Percentiles rank a stretch among this genome's conserved stretches.
Conservation (phyloP, 257 asterid species). For the Lavandula angustifolia region DNA sequence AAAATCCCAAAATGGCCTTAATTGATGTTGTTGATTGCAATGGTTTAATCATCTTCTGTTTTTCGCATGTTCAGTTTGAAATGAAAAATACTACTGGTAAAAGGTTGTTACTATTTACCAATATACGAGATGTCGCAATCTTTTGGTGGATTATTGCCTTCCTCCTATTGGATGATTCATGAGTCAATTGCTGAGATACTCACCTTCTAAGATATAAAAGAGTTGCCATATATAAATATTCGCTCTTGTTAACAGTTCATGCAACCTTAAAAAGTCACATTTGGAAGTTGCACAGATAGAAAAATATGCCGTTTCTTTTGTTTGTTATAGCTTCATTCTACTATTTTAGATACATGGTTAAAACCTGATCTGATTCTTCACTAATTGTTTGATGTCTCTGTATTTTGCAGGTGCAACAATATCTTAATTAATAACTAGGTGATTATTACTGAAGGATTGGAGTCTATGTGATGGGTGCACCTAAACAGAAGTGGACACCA, state of each 20-base stretch:
- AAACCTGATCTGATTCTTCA: conserved; percentile 15
- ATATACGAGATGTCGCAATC: neutral
- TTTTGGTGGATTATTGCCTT: conserved; percentile 22
- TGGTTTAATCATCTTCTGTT: neutral
- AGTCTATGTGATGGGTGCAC: conserved; percentile 80
- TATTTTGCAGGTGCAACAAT: conserved; percentile 24
- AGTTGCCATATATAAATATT: conserved; percentile 14
- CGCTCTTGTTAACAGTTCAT: neutral
- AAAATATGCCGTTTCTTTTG: neutral
- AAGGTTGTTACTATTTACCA: conserved; percentile 9
- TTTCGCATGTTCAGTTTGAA: conserved; percentile 3
- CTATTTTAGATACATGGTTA: neutral
- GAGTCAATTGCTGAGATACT: conserved; percentile 23
- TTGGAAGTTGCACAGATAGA: conserved; percentile 3
- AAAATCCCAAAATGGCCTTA: conserved; percentile 7
- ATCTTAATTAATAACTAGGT: conserved; percentile 15
- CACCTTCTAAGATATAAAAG: neutral
- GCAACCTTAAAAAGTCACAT: neutral
- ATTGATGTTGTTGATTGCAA: neutral
- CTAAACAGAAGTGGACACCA: conserved; percentile 94
- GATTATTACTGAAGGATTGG: conserved; percentile 27
- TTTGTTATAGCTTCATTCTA: neutral
- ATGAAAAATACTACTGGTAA: conserved; percentile 3
- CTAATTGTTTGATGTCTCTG: conserved; percentile 13
- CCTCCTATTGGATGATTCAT: neutral